A percentile compares a stretch with the other conserved stretches of the same genome.
These are phyloP conservation scores for Scheffersomyces amazonensis DNA, from an alignment of 805 yeast species.

Conservation along the genomic window DNA sequence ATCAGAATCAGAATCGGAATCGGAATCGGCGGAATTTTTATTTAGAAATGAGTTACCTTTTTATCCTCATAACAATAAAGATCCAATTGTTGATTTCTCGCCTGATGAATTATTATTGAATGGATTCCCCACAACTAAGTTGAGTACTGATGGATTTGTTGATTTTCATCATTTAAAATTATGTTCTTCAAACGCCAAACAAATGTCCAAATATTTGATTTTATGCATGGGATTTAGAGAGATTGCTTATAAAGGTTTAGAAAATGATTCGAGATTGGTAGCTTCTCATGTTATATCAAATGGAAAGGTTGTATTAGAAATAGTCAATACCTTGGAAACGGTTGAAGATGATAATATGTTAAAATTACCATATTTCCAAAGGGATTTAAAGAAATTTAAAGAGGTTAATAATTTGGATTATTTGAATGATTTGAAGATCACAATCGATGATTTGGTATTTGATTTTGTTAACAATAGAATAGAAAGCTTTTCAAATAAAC, in stretches of 20 bases:
- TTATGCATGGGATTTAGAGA: conserved; percentile 60
- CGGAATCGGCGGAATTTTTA: background rate
- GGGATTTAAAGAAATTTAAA: conserved; percentile 13
- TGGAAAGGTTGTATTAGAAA: conserved; percentile 50
- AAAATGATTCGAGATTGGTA: conserved; percentile 56
- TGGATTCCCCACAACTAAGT: conserved; percentile 14
- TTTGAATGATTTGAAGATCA: conserved; percentile 5
- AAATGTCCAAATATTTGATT: conserved; percentile 54
- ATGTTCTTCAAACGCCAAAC: conserved; percentile 72
- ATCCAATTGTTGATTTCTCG: conserved; percentile 13
- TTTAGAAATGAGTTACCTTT: conserved; percentile 14
- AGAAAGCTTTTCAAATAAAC: conserved; percentile 5
- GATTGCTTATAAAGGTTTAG: conserved; percentile 65
- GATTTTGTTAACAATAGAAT: conserved; percentile 33
- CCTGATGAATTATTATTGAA: conserved; percentile 16
- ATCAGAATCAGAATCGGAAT: no score
- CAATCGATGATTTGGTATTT: conserved; percentile 30
- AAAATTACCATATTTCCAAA: conserved; percentile 10
- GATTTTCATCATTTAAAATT: conserved; percentile 69
- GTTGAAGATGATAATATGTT: conserved; percentile 13
- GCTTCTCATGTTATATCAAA: conserved; percentile 61
- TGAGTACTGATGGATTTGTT: conserved; percentile 26
- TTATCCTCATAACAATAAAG: conserved; percentile 12
- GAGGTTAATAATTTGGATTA: conserved; percentile 16
- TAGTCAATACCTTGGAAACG: conserved; percentile 37